Evolutionary conservation across 2,329 filamentous ascomycete genomes (phyloP).

Genomic region (Colletotrichum shisoi): DNA sequence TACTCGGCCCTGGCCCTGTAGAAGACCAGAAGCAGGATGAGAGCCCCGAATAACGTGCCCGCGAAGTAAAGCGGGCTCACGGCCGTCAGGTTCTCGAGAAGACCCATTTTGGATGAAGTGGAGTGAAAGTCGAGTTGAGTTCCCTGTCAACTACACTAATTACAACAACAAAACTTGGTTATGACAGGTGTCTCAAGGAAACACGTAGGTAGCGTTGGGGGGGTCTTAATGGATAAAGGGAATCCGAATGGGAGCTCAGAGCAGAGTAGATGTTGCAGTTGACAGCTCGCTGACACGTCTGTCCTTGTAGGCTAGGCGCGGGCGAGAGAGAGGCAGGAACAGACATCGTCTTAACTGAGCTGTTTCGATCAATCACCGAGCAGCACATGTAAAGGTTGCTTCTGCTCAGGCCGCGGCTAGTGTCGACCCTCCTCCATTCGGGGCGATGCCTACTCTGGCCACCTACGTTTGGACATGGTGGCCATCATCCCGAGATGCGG

Average conservation of each 20-base stretch:
- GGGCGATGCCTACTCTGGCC: constrained; percentile 26
- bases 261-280: neutral
- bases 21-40: constrained; percentile 25
- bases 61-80: constrained; percentile 27
- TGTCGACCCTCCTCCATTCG: constrained; percentile 20
- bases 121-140: neutral
- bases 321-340: constrained; percentile 13
- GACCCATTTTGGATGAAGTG: constrained; percentile 23
- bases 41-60: constrained; percentile 24
- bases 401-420: constrained; percentile 31
- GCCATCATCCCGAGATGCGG: constrained; percentile 1
- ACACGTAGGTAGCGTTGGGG: neutral
- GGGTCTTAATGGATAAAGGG: neutral
- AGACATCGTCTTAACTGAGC: constrained; percentile 33
- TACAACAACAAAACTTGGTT: neutral
- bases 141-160: neutral
- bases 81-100: constrained; percentile 25
- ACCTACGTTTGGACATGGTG: constrained; percentile 23
- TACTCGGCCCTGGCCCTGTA: constrained; percentile 27
- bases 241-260: neutral
- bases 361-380: constrained; percentile 32
- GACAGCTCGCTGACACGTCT: neutral
- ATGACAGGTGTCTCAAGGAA: constrained; percentile 14
- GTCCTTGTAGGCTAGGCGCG: neutral
- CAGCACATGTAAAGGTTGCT: constrained; percentile 34